phyloP scores from a whole-genome alignment of 2,329 filamentous ascomycete species.

The Verticillium nubilum region DNA sequence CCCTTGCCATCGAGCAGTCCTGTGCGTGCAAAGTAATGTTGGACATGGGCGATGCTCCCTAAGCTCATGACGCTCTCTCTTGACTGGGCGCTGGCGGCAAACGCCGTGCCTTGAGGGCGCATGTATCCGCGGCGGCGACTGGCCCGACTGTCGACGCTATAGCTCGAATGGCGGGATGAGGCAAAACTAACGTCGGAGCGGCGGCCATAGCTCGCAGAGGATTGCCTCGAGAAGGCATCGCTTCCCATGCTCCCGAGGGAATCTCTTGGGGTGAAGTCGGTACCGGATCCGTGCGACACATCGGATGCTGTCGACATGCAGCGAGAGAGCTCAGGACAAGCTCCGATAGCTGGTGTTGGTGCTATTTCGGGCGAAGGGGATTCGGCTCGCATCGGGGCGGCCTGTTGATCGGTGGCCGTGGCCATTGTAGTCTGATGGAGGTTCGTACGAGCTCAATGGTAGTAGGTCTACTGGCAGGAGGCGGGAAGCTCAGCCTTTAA shows the following conservation, averaged over 20 bases:
- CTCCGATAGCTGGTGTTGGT: constrained; percentile 57
- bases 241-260: constrained; percentile 54
- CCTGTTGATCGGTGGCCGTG: constrained; percentile 23
- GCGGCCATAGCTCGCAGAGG: constrained; percentile 52
- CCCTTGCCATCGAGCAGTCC: constrained; percentile 91
- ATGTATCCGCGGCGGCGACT: constrained; percentile 73
- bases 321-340: constrained; percentile 54
- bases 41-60: constrained; percentile 92
- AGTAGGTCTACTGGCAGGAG: background rate
- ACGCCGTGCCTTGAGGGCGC: constrained; percentile 79
- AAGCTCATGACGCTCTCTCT: constrained; percentile 94
- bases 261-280: constrained; percentile 42
- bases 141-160: constrained; percentile 30
- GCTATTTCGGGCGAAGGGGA: constrained; percentile 62
- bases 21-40: constrained; percentile 97
- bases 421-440: constrained; percentile 20
- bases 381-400: constrained; percentile 38
- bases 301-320: constrained; percentile 60
- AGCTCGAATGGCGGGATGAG: constrained; percentile 41
- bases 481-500: background rate
- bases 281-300: constrained; percentile 49
- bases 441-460: background rate
- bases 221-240: constrained; percentile 55
- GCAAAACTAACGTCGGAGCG: constrained; percentile 35
- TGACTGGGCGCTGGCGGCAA: constrained; percentile 83